Evolutionary conservation across 1,139 yeast genomes (phyloP).

Genomic region (Diutina mesorugosa): DNA sequence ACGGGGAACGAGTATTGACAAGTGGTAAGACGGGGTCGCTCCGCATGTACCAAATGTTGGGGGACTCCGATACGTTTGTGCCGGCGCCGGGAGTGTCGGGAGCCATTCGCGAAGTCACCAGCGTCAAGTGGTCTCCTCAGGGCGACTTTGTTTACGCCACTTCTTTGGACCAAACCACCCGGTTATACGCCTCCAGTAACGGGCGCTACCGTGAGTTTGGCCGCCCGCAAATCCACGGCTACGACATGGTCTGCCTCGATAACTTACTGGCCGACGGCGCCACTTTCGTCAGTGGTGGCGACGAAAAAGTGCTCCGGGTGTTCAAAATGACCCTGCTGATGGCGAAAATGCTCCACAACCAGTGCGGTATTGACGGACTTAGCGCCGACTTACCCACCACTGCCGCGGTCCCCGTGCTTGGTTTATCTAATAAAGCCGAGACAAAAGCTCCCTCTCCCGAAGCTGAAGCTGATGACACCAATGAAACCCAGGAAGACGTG

Average conservation of each 20-base stretch:
- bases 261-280: slow-evolving; percentile 34
- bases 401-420: slow-evolving; percentile 87
- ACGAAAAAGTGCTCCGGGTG: slow-evolving; percentile 82
- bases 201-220: slow-evolving; percentile 58
- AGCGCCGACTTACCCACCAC: slow-evolving; percentile 44
- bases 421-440: slow-evolving; percentile 85
- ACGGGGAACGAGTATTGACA: slow-evolving; percentile 46
- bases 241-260: slow-evolving; percentile 83
- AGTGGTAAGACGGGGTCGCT: slow-evolving; percentile 90
- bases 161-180: slow-evolving; percentile 83
- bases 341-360: slow-evolving; percentile 41
- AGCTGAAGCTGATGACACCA: slow-evolving; percentile 26
- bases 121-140: slow-evolving; percentile 60
- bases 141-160: slow-evolving; percentile 67
- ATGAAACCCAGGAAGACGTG: slow-evolving; percentile 26
- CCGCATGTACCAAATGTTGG: slow-evolving; percentile 47
- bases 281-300: slow-evolving; percentile 85
- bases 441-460: slow-evolving; percentile 18
- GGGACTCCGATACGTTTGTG: slow-evolving; percentile 8
- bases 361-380: slow-evolving; percentile 32
- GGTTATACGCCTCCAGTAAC: slow-evolving; percentile 62
- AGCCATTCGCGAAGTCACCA: slow-evolving; percentile 62
- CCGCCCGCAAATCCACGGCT: slow-evolving; percentile 97
- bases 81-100: slow-evolving; percentile 64
- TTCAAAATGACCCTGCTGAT: slow-evolving; percentile 85